A percentile compares a stretch with the other conserved stretches of the same genome.
Conservation (phyloP, 2,329 filamentous ascomycete species). For the Myriosclerotinia duriaeana region DNA sequence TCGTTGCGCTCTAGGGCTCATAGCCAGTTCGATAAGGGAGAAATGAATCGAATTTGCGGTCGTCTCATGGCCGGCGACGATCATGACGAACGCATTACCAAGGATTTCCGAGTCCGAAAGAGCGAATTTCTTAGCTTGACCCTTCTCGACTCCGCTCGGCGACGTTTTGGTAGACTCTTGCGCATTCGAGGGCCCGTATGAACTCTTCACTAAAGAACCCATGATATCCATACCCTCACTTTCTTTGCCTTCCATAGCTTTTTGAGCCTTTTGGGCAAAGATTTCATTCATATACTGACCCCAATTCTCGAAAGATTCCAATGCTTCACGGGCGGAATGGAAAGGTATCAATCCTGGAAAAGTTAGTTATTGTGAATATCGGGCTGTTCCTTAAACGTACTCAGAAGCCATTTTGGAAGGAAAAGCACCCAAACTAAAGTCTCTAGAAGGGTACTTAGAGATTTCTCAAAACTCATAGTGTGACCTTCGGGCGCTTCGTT, state of each 20-base stretch:
- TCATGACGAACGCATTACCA: slow-evolving; percentile 68
- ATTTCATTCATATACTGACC: slow-evolving; percentile 62
- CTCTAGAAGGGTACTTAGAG: slow-evolving; percentile 53
- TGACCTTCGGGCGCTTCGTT: slow-evolving; percentile 44
- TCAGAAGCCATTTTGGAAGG: slow-evolving; percentile 51
- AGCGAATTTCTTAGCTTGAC: slow-evolving; percentile 54
- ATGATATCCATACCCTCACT: slow-evolving; percentile 56
- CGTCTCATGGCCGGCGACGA: slow-evolving; percentile 77
- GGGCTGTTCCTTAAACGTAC: slow-evolving; percentile 38
- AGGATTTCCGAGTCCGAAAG: slow-evolving; percentile 66
- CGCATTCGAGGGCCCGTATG: slow-evolving; percentile 38
- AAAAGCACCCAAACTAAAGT: slow-evolving; percentile 54
- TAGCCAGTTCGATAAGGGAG: slow-evolving; percentile 65
- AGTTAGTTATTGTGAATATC: slow-evolving; percentile 13
- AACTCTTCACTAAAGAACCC: slow-evolving; percentile 49
- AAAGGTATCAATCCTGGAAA: slow-evolving; percentile 45
- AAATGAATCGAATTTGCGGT: slow-evolving; percentile 76
- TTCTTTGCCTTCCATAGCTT: slow-evolving; percentile 43
- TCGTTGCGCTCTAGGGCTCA: slow-evolving; percentile 62
- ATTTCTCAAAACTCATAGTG: slow-evolving; percentile 55
- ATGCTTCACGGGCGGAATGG: slow-evolving; percentile 47
- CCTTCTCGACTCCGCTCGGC: slow-evolving; percentile 45
- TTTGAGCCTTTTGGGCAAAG: slow-evolving; percentile 51
- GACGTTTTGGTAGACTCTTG: slow-evolving; percentile 43
- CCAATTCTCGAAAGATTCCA: slow-evolving; percentile 54